Evolutionary conservation across 2,329 filamentous ascomycete species (phyloP), one percentile per base, ranked within the genome.

Genomic region (Elsinoe batatas): DNA sequence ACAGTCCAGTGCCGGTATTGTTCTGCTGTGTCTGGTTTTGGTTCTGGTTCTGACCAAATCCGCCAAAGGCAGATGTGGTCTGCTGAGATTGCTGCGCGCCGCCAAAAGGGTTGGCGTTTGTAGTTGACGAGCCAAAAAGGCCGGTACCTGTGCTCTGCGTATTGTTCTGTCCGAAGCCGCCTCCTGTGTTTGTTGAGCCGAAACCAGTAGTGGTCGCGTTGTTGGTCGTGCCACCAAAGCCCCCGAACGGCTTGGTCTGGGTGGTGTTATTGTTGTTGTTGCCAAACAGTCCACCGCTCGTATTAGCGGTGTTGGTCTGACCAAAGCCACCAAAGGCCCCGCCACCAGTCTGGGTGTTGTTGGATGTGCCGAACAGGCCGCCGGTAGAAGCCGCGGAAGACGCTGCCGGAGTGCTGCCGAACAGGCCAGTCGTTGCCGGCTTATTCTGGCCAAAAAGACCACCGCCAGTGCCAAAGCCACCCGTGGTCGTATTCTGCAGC

Each of bases 361-460:
- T 74, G 57, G 64, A 64, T 17, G 67, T 66, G 49, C 71, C 70
- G 44, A 67, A 67, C 2, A 64, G 49, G 10, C 61, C 58, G 22
- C 61, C 59, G 13, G 58, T 58, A 36, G 72, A 62, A 13, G 44
- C 57, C 13, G 32, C 50, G 2, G 57, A 56, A 11, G 58, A 58
- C 5, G 58, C 57, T 35, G 51, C 51, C 11, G 58, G 54, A 11
- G 60, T 61, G 51, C 57, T 61, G 47, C 61, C 60, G 35, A 62
- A 63, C 10, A 61, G 51, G 26, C 59, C 59, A n/a, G 61, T 55
- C 32, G 54, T 66, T 30, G 59, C 58, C 30, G 60, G 60, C 47
- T 58, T 57, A 37, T 57, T 50, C 35, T 64, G 53, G 15, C 65
- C 65, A 38, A 67, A 66, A 7, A 65, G 58, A 20, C 63, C 61